Evolutionary conservation across 129 eudicot species (phyloP).

Genomic region (Arctium lappa): DNA sequence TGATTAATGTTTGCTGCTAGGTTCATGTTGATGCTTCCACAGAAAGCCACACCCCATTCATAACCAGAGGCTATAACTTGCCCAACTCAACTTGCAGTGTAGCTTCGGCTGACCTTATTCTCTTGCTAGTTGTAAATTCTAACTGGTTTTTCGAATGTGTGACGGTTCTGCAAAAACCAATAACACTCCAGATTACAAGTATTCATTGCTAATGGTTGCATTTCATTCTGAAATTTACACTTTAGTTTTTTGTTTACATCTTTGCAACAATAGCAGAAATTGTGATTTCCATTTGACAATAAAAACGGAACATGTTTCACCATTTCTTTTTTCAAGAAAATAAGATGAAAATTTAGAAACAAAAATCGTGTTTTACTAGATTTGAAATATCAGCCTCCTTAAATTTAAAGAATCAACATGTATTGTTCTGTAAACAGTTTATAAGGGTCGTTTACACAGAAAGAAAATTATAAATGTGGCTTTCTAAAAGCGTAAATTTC

Average conservation of each 20-base stretch:
- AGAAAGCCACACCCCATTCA: constrained; percentile 14
- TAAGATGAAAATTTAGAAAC: background rate
- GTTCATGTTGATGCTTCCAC: constrained; percentile 24
- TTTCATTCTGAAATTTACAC: background rate
- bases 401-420: background rate
- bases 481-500: too few species aligned
- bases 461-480: too few species aligned
- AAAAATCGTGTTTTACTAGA: too few species aligned
- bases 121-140: constrained; percentile 60
- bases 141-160: constrained; percentile 74
- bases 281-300: background rate
- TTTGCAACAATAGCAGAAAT: background rate
- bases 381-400: background rate
- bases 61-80: background rate
- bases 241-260: background rate
- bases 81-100: constrained; percentile 14
- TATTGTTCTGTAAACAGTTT: background rate
- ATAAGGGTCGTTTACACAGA: too few species aligned
- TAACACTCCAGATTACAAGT: constrained; percentile 4
- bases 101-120: constrained; percentile 16
- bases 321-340: background rate
- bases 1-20: constrained; percentile 17
- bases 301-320: background rate
- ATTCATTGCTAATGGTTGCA: background rate
- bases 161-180: constrained; percentile 68